Percentiles rank a stretch among this genome's conserved stretches.
These are phyloP conservation scores for Chenopodium berlandieri DNA, from an alignment of 148 eudicot species.

Conservation along the genomic window DNA sequence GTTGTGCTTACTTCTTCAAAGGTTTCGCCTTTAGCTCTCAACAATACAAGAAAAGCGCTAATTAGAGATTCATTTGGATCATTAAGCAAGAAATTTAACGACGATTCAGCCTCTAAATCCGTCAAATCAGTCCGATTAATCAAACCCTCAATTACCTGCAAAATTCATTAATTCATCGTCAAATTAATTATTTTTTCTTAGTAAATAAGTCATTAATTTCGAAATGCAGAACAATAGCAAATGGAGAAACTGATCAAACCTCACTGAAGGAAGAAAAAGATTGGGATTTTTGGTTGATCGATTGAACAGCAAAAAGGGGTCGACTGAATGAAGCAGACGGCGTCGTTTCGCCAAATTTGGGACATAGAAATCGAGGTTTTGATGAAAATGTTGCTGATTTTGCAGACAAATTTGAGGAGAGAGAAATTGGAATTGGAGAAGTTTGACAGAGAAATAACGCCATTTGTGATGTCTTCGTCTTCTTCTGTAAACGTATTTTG, in stretches of 20 bases:
- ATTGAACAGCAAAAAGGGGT: slow-evolving; percentile 17
- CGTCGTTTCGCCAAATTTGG: slow-evolving; percentile 7
- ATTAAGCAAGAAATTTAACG: slow-evolving; percentile 65
- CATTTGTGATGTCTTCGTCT: not conserved
- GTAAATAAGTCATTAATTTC: slow-evolving; percentile 1
- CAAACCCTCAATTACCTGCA: slow-evolving; percentile 75
- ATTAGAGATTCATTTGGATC: slow-evolving; percentile 82
- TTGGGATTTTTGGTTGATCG: slow-evolving; percentile 23
- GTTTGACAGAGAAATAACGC: slow-evolving; percentile 10
- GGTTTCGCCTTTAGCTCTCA: slow-evolving; percentile 99
- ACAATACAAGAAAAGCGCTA: slow-evolving; percentile 87
- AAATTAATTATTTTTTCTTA: too few relatives aligned
- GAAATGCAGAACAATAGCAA: not conserved
- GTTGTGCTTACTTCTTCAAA: slow-evolving; percentile 64
- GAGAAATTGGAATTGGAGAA: slow-evolving; percentile 2
- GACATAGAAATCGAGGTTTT: slow-evolving; percentile 1
- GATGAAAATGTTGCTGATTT: not conserved
- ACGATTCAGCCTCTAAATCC: slow-evolving; percentile 64
- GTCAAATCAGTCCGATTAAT: slow-evolving; percentile 64
- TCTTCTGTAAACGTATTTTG: too few relatives aligned
- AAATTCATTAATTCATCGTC: not conserved
- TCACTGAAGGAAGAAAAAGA: slow-evolving; percentile 43
- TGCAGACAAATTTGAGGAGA: slow-evolving; percentile 19
- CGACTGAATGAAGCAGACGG: not conserved
- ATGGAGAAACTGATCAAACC: slow-evolving; percentile 24